These are phyloP conservation scores for Leccinum fuscescens DNA, from an alignment of 1,284 basidiomycete species.

Conservation along the genomic window DNA sequence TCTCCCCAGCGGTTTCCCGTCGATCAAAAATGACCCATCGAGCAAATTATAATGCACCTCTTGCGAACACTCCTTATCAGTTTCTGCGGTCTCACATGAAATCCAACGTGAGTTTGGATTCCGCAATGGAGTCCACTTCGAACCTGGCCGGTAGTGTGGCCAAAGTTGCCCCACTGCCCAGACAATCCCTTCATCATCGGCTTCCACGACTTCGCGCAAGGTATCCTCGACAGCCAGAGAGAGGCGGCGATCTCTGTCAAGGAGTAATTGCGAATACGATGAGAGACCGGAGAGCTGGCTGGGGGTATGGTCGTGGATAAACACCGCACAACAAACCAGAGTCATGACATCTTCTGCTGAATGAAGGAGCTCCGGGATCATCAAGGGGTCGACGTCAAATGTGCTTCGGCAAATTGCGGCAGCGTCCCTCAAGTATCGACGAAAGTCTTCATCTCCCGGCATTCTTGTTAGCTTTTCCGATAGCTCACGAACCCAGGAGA, in stretches of 20 bases:
- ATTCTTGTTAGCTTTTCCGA: conserved; percentile 19
- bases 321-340: conserved; percentile 34
- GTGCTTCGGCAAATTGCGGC: conserved; percentile 36
- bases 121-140: conserved; percentile 31
- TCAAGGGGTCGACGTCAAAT: conserved; percentile 35
- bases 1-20: too few relatives aligned
- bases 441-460: conserved; percentile 22
- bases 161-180: conserved; percentile 39
- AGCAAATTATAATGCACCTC: too few relatives aligned
- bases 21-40: too few relatives aligned
- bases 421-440: conserved; percentile 32
- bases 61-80: too few relatives aligned
- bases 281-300: conserved; percentile 8
- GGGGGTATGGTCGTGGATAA: conserved; percentile 33
- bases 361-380: conserved; percentile 22
- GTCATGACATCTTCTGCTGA: conserved; percentile 26
- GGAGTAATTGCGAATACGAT: conserved; percentile 14
- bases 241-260: conserved; percentile 31
- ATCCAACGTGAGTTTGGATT: too few relatives aligned
- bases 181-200: conserved; percentile 25
- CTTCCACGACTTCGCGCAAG: conserved; percentile 7
- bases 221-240: conserved; percentile 16
- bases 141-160: conserved; percentile 36
- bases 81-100: too few relatives aligned
- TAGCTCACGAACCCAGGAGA: conserved; percentile 37